These are phyloP conservation scores for Cicer bijugum DNA, from an alignment of 306 rosid genomes.

Conservation along the genomic window DNA sequence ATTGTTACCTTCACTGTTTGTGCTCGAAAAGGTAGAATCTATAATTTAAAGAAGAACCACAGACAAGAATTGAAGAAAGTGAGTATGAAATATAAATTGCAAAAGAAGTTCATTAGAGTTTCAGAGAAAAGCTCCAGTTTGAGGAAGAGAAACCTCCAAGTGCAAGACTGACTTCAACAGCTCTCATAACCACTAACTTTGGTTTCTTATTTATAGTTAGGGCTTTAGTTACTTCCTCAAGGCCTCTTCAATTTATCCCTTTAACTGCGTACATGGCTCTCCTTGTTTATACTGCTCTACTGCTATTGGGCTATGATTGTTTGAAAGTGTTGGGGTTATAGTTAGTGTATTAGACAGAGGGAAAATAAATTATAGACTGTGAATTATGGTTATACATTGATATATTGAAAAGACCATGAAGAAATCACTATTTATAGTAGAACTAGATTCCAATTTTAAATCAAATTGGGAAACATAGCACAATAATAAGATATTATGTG, in stretches of 20 bases:
- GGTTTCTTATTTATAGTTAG: conserved; percentile 16
- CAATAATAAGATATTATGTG: not conserved
- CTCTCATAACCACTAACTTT: not conserved
- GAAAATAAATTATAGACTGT: not conserved
- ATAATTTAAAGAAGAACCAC: conserved; percentile 7
- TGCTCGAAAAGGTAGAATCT: conserved; percentile 17
- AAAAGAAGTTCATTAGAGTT: not conserved
- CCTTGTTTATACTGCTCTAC: conserved; percentile 16
- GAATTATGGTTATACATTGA: not conserved
- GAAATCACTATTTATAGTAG: not conserved
- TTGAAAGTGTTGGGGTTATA: not conserved
- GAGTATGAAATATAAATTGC: not conserved
- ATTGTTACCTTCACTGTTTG: conserved; percentile 35
- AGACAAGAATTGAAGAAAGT: not conserved
- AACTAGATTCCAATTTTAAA: not conserved
- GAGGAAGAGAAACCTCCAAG: not conserved
- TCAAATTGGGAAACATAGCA: not conserved
- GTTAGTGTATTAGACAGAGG: conserved; percentile 2
- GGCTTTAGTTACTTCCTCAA: not conserved
- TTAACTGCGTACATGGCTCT: not conserved
- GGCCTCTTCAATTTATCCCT: conserved; percentile 4
- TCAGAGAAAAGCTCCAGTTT: conserved; percentile 10
- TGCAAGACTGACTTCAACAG: conserved; percentile 8
- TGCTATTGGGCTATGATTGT: not conserved
- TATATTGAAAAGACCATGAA: not conserved